phyloP scores from a whole-genome alignment of 1,284 basidiomycete genomes.

The Ceratobasidium sp. region DNA sequence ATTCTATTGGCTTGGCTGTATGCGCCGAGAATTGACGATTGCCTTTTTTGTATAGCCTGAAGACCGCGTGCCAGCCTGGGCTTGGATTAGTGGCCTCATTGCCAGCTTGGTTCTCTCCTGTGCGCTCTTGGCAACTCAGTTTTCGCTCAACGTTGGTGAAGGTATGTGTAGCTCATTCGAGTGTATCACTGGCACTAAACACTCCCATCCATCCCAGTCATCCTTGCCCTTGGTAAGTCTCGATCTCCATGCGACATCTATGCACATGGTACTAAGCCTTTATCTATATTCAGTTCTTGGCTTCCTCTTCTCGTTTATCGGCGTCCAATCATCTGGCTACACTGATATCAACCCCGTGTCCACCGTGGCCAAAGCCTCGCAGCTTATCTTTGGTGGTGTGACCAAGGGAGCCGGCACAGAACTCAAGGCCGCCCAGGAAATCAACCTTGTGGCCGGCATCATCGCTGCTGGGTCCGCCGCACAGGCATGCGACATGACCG shows the following conservation, averaged over 20 bases:
- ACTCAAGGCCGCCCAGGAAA: slow-evolving; percentile 55
- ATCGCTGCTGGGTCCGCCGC: slow-evolving; percentile 66
- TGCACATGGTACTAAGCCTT: slow-evolving; percentile 49
- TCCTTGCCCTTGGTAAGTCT: slow-evolving; percentile 56
- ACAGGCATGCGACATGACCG: slow-evolving; percentile 72
- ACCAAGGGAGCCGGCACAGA: slow-evolving; percentile 58
- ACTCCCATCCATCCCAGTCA: slow-evolving; percentile 48
- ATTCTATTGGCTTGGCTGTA: neutral
- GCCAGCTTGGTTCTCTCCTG: slow-evolving; percentile 61
- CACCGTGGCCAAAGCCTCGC: slow-evolving; percentile 57
- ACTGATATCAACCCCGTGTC: slow-evolving; percentile 64
- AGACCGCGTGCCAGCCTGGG: slow-evolving; percentile 63
- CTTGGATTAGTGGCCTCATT: slow-evolving; percentile 63
- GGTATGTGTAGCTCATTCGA: neutral
- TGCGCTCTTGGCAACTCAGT: slow-evolving; percentile 63
- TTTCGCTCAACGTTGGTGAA: slow-evolving; percentile 64
- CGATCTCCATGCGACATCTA: neutral
- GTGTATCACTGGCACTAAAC: neutral
- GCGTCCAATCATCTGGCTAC: slow-evolving; percentile 65
- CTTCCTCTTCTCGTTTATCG: slow-evolving; percentile 73
- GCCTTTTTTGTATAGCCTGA: slow-evolving; percentile 46
- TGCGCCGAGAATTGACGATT: neutral
- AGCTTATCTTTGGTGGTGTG: slow-evolving; percentile 68
- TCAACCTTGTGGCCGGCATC: slow-evolving; percentile 67
- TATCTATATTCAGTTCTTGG: slow-evolving; percentile 57